Conservation (phyloP, 352 stramenopile species). For the Globisporangium cystogenes region DNA sequence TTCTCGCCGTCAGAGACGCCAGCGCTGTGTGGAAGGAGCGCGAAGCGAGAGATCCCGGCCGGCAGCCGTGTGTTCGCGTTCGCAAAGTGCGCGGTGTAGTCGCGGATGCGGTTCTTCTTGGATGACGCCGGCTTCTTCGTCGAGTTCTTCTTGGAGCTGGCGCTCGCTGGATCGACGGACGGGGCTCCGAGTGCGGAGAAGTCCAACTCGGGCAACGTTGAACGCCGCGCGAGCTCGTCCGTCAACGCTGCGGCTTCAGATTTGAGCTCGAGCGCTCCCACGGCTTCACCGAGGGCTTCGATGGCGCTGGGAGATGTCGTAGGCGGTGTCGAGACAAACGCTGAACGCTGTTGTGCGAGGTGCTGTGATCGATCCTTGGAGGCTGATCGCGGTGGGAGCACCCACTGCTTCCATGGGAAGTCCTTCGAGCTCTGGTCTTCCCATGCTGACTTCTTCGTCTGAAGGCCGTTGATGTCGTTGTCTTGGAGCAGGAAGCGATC, state of each 20-base stretch:
- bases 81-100: conserved; percentile 30
- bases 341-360: background rate
- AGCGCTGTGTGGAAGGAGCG: no score
- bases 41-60: background rate
- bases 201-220: no score
- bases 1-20: background rate
- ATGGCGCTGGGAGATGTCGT: no score
- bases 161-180: no score
- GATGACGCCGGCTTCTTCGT: background rate
- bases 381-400: conserved; percentile 22
- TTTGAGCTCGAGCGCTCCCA: no score
- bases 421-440: conserved; percentile 1
- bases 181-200: no score
- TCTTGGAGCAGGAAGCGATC: conserved; percentile 50
- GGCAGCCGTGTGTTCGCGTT: conserved; percentile 3
- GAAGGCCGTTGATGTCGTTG: background rate
- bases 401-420: conserved; percentile 33
- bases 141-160: background rate
- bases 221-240: no score
- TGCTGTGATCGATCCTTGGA: conserved; percentile 7
- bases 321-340: no score
- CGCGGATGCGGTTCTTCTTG: conserved; percentile 25
- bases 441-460: background rate
- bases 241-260: no score
- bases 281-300: no score